Evolutionary conservation across 2,329 filamentous ascomycete genomes (phyloP).

Genomic region (Ophiosphaerella korrae): DNA sequence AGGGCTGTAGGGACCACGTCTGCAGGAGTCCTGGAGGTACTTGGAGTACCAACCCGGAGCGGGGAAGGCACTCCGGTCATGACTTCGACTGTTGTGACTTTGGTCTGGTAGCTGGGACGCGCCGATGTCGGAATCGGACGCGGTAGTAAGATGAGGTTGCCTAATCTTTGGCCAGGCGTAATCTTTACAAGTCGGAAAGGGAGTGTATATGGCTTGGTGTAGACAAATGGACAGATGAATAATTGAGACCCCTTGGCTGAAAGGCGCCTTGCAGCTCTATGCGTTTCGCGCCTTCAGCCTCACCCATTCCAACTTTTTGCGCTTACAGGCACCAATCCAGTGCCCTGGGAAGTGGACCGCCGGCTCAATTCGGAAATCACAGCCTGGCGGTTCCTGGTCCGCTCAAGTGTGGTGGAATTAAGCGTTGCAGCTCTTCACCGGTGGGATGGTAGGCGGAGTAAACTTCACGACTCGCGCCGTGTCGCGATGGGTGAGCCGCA

Average conservation of each 20-base stretch:
- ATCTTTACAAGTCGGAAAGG: too few relatives aligned
- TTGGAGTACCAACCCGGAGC: constrained; percentile 38
- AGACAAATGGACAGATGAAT: background rate
- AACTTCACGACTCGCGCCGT: constrained; percentile 8
- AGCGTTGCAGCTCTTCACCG: constrained; percentile 3
- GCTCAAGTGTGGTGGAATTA: constrained; percentile 8
- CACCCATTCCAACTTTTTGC: constrained; percentile 13
- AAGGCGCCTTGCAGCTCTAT: constrained; percentile 17
- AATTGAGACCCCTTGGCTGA: constrained; percentile 17
- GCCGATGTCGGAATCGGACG: background rate
- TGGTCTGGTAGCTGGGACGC: background rate
- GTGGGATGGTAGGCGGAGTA: constrained; percentile 1
- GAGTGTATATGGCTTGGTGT: too few relatives aligned
- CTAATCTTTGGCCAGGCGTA: too few relatives aligned
- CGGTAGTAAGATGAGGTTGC: background rate
- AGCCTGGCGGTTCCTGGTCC: constrained; percentile 1
- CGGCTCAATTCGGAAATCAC: background rate
- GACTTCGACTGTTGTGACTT: background rate
- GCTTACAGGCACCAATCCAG: constrained; percentile 7
- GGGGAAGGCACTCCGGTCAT: constrained; percentile 40
- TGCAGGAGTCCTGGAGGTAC: constrained; percentile 20
- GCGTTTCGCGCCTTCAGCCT: constrained; percentile 20
- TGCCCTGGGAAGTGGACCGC: background rate
- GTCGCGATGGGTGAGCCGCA: constrained; percentile 1
- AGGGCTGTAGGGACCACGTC: constrained; percentile 35